Percentiles rank a stretch among this genome's conserved stretches.
These are phyloP conservation scores for Podosphaera aphanis DNA, from an alignment of 2,329 filamentous ascomycete genomes.

Conservation along the genomic window DNA sequence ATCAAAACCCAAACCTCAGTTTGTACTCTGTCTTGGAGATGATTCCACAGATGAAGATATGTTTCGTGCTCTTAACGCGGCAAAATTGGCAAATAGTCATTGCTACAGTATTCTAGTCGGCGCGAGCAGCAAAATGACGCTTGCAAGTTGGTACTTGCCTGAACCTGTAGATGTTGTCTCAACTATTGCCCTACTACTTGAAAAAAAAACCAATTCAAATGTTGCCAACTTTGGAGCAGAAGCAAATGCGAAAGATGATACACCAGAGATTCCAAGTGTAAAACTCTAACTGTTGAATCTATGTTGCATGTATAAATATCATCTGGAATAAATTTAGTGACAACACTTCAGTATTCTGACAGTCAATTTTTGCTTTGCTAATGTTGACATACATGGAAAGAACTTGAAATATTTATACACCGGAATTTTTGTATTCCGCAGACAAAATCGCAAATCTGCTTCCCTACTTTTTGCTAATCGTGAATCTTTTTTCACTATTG, in stretches of 20 bases:
- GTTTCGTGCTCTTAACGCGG: constrained; percentile 59
- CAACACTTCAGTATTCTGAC: neutral
- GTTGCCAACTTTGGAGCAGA: constrained; percentile 6
- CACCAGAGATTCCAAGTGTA: neutral
- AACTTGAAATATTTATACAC: too few relatives aligned
- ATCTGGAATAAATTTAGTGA: neutral
- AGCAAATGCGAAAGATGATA: constrained; percentile 1
- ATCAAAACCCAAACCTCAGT: constrained; percentile 42
- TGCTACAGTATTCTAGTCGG: constrained; percentile 85
- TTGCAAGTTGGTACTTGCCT: constrained; percentile 72
- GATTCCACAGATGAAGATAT: constrained; percentile 96
- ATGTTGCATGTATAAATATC: neutral
- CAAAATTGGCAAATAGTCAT: constrained; percentile 33
- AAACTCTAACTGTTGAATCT: neutral
- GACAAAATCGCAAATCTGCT: too few relatives aligned
- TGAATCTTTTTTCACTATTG: too few relatives aligned
- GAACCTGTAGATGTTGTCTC: constrained; percentile 77
- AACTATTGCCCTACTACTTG: constrained; percentile 27
- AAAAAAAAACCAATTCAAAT: constrained; percentile 6
- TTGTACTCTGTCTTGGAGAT: constrained; percentile 77
- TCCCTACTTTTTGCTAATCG: too few relatives aligned
- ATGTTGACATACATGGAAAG: too few relatives aligned
- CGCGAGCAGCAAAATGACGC: constrained; percentile 72
- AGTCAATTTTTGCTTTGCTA: too few relatives aligned
- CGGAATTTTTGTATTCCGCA: too few relatives aligned